These are phyloP conservation scores for Letharia lupina DNA, from an alignment of 495 filamentous ascomycete species.

Conservation along the genomic window DNA sequence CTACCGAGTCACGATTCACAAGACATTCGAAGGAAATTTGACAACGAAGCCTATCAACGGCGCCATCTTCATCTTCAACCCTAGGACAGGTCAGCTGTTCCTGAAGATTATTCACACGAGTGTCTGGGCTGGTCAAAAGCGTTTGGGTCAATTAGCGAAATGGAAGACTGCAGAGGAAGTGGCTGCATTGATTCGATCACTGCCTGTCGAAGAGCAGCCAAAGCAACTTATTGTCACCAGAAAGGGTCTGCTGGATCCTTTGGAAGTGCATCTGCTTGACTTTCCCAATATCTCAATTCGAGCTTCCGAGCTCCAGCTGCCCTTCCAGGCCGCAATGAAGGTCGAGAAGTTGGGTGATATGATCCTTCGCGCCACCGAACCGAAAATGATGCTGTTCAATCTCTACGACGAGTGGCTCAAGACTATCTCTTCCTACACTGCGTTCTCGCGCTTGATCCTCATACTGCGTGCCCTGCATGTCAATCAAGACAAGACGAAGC, in stretches of 20 bases:
- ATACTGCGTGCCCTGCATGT: constrained; percentile 95
- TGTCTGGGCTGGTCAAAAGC: constrained; percentile 99
- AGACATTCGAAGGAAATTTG: constrained; percentile 98
- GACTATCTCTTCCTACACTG: constrained; percentile 96
- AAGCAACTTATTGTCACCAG: constrained; percentile 98
- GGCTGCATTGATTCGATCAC: constrained; percentile 88
- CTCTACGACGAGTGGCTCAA: constrained; percentile 99
- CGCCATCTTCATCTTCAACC: constrained; percentile 99
- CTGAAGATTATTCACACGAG: constrained; percentile 99
- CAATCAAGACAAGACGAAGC: constrained; percentile 97
- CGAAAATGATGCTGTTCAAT: constrained; percentile 99
- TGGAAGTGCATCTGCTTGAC: constrained; percentile 94
- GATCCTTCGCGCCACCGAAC: constrained; percentile 95
- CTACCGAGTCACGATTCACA: constrained; percentile 98
- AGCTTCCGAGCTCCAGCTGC: constrained; percentile 92
- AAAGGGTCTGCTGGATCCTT: constrained; percentile 93
- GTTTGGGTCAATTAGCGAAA: constrained; percentile 95
- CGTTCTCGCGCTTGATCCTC: constrained; percentile 91
- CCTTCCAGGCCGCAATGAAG: constrained; percentile 99
- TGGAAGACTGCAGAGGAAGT: constrained; percentile 99
- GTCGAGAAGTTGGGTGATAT: constrained; percentile 98
- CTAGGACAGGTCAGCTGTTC: constrained; percentile 93
- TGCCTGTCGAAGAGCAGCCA: constrained; percentile 97
- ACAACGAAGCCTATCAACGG: constrained; percentile 99
- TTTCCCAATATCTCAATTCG: constrained; percentile 99